These are phyloP conservation scores for Phylloporus rhodoxanthus DNA, from an alignment of 768 basidiomycete genomes.

Conservation along the genomic window DNA sequence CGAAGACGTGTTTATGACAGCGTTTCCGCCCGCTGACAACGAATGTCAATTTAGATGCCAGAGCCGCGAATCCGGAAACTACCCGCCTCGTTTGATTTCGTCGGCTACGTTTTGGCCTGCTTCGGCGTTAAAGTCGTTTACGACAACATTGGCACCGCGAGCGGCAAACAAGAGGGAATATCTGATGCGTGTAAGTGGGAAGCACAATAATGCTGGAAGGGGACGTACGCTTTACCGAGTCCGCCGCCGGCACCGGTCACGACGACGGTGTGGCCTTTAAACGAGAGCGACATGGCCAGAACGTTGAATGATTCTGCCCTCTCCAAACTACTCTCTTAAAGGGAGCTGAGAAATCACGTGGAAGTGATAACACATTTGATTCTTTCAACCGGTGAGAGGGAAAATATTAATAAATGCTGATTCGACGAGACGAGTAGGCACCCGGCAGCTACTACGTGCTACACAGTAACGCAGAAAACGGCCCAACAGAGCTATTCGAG, in stretches of 20 bases:
- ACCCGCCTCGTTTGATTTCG: slow-evolving; percentile 73
- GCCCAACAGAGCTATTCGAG: slow-evolving; percentile 21
- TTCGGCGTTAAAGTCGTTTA: slow-evolving; percentile 87
- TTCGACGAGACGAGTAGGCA: slow-evolving; percentile 27
- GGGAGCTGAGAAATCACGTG: slow-evolving; percentile 11
- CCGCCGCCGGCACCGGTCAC: slow-evolving; percentile 96
- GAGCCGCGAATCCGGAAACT: neutral
- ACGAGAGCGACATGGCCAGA: slow-evolving; percentile 47
- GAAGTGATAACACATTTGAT: neutral
- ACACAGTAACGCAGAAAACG: slow-evolving; percentile 31
- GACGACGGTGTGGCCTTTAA: slow-evolving; percentile 87
- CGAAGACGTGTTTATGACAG: slow-evolving; percentile 79
- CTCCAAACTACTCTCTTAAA: neutral
- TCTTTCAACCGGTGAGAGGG: neutral
- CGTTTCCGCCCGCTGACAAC: slow-evolving; percentile 75
- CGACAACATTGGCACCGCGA: slow-evolving; percentile 88
- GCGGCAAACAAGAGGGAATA: slow-evolving; percentile 91
- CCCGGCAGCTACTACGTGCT: slow-evolving; percentile 30
- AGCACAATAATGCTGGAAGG: neutral
- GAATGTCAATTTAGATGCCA: neutral
- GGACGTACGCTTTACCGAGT: slow-evolving; percentile 78
- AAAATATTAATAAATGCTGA: slow-evolving; percentile 23
- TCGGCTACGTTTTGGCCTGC: slow-evolving; percentile 91
- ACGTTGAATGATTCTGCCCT: neutral
- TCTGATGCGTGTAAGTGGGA: slow-evolving; percentile 34